Base-by-base conservation (phyloP, 2,329 filamentous ascomycete species). In the Trichoderma polysporum region DNA sequence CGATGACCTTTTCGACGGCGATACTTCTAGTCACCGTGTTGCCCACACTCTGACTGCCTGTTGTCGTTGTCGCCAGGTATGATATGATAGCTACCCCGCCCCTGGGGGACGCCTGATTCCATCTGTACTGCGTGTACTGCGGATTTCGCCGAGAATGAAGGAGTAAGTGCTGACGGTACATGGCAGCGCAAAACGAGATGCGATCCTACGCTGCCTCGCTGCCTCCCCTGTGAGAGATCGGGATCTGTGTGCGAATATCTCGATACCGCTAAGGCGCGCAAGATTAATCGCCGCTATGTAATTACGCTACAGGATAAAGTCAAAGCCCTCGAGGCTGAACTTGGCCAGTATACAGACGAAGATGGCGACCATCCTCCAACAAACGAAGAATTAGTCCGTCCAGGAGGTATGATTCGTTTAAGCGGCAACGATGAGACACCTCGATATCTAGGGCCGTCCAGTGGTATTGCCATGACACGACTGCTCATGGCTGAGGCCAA, bases 401-500 rank as follows among this genome's bases (percentile, higher is more conserved):
- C 92, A 0, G 92, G 92, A 25, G 94, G 93, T 29, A 86, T 94
- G 71, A 92, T 98, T 72, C 90, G 90, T 50, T 87, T 98, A 61
- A 89, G 91, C 73, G 92, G 94, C 73, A 89, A 90, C 66, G 93
- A 97, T 76, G 94, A 97, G 79, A 90, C 87, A 1, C 89, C 92
- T 17, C 91, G 94, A 69, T 98, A 95, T 76, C 83, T 99, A 2
- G 95, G 95, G 0, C 92, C 95, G 2, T 97, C 94, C 57, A 98
- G 94, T 77, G 95, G 94, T 68, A 97, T 97, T 73, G 92, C 93
- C 75, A 97, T 98, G 82, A 97, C 94, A 13, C 89, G 94, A 33
- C 85, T 98, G 71, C 90, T 99, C 12, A 97, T 99, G 91, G 94
- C 97, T 77, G 89, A 97, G 78, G 94, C 94, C 62, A 98, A 97